Base-by-base conservation (phyloP, 495 filamentous ascomycete genomes). In the Corynascus novoguineensis region DNA sequence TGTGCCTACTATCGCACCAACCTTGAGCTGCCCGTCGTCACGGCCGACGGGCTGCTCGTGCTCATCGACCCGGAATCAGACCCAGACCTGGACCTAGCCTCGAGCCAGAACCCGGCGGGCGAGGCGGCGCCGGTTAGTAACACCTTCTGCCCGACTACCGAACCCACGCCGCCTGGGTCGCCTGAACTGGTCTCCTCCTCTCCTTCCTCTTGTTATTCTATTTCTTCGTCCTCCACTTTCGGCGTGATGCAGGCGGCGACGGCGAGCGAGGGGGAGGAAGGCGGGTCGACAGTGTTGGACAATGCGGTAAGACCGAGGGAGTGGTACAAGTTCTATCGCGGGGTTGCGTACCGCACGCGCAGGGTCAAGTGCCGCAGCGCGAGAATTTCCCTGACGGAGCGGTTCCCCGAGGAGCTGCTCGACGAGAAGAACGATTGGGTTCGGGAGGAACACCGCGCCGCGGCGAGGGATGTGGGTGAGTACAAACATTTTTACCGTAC, bases 1-100 rank as follows among this genome's bases (percentile, higher is more conserved):
- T 72, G 75, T 49, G 54, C 60, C 11, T 67, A 66, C 58, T 77
- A 77, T 57, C 69, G 75, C 11, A 59, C 69, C 19, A 76, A 77
- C 55, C 14, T 10, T 0, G 38, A 52, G 14, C 32, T 29, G 9
- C 50, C 69, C 15, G 57, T 14, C 14, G 32, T 24, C 6, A 35
- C 35, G 11, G 12, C 63, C 14, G 66, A 62, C 25, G 56, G 52
- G 21, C 57, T 71, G 3, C 45, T 67, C 15, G 66, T 70, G 35
- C 47, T 68, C 24, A 46, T 50, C 2, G 59, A 67, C 22, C 62
- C 62, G 1, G 53, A 27, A 6, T 12, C 3, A 4, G 34, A 29
- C 60, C n/a, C n/a, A n/a, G n/a, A n/a, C n/a, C n/a, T n/a, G n/a
- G n/a, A n/a, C n/a, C n/a, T n/a, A n/a, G n/a, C n/a, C n/a, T n/a